Evolutionary conservation across 1,284 basidiomycete genomes (phyloP).

Genomic region (Fomes fomentarius): DNA sequence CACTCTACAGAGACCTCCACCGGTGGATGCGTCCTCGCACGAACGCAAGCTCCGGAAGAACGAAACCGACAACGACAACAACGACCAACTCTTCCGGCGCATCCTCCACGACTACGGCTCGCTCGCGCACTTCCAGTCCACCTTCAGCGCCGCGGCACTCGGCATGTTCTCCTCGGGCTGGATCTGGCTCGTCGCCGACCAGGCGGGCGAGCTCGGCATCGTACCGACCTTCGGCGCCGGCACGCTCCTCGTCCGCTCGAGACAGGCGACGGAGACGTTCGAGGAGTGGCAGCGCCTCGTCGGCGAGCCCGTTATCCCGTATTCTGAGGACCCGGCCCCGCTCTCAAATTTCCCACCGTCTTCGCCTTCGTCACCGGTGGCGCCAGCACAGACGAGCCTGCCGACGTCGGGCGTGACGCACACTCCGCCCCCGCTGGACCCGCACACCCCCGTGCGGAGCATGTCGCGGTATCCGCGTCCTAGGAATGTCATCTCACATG

Average conservation of each 20-base stretch:
- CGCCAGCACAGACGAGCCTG: constrained; percentile 28
- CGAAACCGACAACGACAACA: too few species aligned
- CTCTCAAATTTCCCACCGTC: not conserved
- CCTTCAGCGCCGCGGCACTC: constrained; percentile 75
- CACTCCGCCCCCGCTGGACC: constrained; percentile 25
- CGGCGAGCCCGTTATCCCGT: constrained; percentile 35
- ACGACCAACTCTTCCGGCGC: constrained; percentile 42
- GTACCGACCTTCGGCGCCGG: constrained; percentile 89
- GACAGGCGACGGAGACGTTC: constrained; percentile 24
- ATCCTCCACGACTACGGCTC: constrained; percentile 65
- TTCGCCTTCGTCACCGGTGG: not conserved
- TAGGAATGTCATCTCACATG: not conserved
- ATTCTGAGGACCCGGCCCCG: constrained; percentile 32
- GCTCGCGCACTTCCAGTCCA: constrained; percentile 73
- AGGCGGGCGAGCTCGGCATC: constrained; percentile 65
- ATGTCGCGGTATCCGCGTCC: constrained; percentile 19
- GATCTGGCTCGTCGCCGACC: constrained; percentile 86
- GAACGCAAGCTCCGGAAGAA: constrained; percentile 45
- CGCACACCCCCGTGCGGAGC: constrained; percentile 32
- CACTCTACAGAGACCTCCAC: constrained; percentile 53
- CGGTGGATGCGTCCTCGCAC: constrained; percentile 38
- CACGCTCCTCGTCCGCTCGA: constrained; percentile 81
- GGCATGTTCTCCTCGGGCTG: constrained; percentile 86
- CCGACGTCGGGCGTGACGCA: constrained; percentile 37
- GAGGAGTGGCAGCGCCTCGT: constrained; percentile 19